Conservation (phyloP, 2,329 filamentous ascomycete genomes). For the Blastomyces silverae region DNA sequence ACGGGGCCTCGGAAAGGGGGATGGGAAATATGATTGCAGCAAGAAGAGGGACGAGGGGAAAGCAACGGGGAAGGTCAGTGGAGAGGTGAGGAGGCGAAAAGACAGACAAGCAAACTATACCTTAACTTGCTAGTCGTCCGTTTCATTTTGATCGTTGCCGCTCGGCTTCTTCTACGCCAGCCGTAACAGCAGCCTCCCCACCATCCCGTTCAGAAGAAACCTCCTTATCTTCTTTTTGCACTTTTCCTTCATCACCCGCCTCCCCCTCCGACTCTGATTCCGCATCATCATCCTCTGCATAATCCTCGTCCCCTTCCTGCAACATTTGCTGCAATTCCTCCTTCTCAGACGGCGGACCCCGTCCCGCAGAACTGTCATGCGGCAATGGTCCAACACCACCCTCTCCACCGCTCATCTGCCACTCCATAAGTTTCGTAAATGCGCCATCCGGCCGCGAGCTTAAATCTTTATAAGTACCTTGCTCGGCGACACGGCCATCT, state of each 20-base stretch:
- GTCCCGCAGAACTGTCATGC: slow-evolving; percentile 18
- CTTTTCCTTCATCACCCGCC: slow-evolving; percentile 6
- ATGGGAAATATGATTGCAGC: not conserved
- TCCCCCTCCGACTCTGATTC: slow-evolving; percentile 18
- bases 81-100: not conserved
- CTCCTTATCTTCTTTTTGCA: not conserved
- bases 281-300: slow-evolving; percentile 33
- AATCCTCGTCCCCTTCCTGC: slow-evolving; percentile 31
- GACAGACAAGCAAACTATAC: not conserved
- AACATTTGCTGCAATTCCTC: slow-evolving; percentile 47
- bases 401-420: slow-evolving; percentile 90
- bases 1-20: not conserved
- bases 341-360: slow-evolving; percentile 41
- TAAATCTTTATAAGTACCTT: slow-evolving; percentile 73
- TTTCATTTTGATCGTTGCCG: not conserved
- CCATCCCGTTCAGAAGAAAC: not conserved
- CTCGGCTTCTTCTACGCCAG: not conserved
- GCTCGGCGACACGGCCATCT: slow-evolving; percentile 84
- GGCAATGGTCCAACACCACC: slow-evolving; percentile 15
- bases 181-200: slow-evolving; percentile 3
- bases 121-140: not conserved
- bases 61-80: not conserved
- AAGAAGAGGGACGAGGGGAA: not conserved
- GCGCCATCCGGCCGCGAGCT: slow-evolving; percentile 67
- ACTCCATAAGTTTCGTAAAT: slow-evolving; percentile 96